Percentiles rank a stretch among this genome's conserved stretches.
phyloP scores from a whole-genome alignment of 257 asterid genomes.

The Marsdenia floribunda region DNA sequence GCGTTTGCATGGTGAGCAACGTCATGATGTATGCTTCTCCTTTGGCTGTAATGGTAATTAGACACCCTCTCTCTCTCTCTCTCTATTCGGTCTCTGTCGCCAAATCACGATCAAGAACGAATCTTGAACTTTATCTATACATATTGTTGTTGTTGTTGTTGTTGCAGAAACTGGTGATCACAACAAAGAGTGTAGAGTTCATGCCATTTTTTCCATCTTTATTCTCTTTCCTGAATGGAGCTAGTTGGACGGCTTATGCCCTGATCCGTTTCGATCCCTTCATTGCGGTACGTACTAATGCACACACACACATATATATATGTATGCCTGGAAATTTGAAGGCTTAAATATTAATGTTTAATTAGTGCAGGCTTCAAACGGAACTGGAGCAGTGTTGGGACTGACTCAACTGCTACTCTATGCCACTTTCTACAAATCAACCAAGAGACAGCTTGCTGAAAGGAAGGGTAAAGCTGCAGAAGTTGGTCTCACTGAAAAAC shows the following conservation, averaged over 20 bases:
- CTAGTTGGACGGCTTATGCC: constrained; percentile 76
- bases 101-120: too few relatives aligned
- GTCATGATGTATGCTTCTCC: constrained; percentile 85
- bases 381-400: constrained; percentile 63
- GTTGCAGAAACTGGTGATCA: constrained; percentile 74
- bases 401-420: constrained; percentile 68
- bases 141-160: neutral
- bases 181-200: constrained; percentile 76
- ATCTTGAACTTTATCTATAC: too few relatives aligned
- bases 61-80: neutral
- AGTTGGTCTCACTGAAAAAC: constrained; percentile 36
- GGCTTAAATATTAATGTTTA: too few relatives aligned
- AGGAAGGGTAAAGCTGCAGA: constrained; percentile 33
- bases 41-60: constrained; percentile 58
- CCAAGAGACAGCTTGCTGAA: constrained; percentile 49
- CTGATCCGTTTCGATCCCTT: constrained; percentile 63
- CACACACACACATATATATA: too few relatives aligned
- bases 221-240: constrained; percentile 70
- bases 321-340: too few relatives aligned
- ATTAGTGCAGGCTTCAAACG: constrained; percentile 58
- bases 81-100: constrained; percentile 12
- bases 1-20: constrained; percentile 70
- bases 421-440: constrained; percentile 62
- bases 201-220: constrained; percentile 85
- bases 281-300: constrained; percentile 40